Evolutionary conservation across 2,329 filamentous ascomycete genomes (phyloP).

Genomic region (Penicillium frequentans): DNA sequence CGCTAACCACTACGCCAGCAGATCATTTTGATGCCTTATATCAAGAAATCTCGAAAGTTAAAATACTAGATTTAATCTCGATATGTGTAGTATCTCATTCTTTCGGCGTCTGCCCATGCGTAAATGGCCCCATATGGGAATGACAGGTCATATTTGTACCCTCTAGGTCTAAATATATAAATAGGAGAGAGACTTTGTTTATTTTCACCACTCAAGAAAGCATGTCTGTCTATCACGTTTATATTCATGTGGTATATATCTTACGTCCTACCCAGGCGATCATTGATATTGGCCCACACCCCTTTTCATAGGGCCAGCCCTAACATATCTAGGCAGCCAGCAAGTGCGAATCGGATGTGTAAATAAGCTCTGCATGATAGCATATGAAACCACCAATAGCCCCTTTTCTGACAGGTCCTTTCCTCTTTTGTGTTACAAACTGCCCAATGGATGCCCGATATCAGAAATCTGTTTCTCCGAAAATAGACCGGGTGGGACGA

Average conservation of each 20-base stretch:
- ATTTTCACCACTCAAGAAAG: not conserved
- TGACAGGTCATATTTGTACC: not conserved
- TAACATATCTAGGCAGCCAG: not conserved
- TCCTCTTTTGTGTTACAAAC: not conserved
- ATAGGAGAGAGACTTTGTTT: not conserved
- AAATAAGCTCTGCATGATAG: not conserved
- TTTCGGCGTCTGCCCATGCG: not conserved
- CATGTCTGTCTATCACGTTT: not conserved
- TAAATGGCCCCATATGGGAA: not conserved
- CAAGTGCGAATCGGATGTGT: not conserved
- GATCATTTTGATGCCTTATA: not conserved
- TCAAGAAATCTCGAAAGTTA: not conserved
- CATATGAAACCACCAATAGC: not conserved
- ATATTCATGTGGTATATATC: not conserved
- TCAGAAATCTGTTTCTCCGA: conserved; percentile 5
- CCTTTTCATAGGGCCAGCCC: not conserved
- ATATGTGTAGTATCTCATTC: not conserved
- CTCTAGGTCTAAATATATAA: not conserved
- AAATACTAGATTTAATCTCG: not conserved
- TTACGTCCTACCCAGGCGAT: not conserved
- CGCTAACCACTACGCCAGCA: conserved; percentile 24
- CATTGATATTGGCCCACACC: not conserved
- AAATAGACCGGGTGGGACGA: not conserved
- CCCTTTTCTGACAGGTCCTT: conserved; percentile 4
- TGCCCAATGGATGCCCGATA: conserved; percentile 17